Percentiles rank a stretch among this genome's conserved stretches.
These are phyloP conservation scores for Corrigiola litoralis DNA, from an alignment of 179 eudicot species.

Conservation along the genomic window DNA sequence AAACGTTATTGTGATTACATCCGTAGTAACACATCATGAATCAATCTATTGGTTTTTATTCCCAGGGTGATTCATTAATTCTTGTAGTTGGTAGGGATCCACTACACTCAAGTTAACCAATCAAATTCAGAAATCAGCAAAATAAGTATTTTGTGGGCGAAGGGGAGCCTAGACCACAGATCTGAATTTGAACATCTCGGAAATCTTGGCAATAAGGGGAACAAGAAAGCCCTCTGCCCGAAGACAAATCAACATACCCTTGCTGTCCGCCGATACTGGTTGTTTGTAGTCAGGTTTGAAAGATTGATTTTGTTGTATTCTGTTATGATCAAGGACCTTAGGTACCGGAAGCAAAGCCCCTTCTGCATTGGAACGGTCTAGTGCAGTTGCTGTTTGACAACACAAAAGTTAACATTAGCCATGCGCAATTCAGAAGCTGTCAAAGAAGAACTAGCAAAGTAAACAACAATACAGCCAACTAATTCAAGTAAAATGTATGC, in stretches of 20 bases:
- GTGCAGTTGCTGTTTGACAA: slow-evolving; percentile 67
- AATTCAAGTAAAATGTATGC: neutral
- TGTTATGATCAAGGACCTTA: slow-evolving; percentile 44
- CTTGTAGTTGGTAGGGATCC: too few relatives aligned
- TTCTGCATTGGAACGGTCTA: slow-evolving; percentile 89
- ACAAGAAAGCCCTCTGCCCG: neutral
- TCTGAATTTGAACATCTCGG: neutral
- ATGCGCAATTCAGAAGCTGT: neutral
- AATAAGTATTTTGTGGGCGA: too few relatives aligned
- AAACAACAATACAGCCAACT: neutral
- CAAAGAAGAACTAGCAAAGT: neutral
- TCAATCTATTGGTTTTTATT: too few relatives aligned
- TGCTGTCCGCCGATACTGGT: slow-evolving; percentile 24
- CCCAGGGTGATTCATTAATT: too few relatives aligned
- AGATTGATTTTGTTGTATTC: slow-evolving; percentile 28
- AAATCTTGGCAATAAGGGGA: neutral
- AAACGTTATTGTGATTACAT: too few relatives aligned
- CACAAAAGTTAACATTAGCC: slow-evolving; percentile 14
- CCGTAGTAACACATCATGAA: neutral
- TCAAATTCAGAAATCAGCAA: too few relatives aligned
- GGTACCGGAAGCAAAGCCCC: slow-evolving; percentile 80
- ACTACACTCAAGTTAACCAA: too few relatives aligned
- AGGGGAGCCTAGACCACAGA: neutral
- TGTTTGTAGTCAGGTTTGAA: slow-evolving; percentile 13
- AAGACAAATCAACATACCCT: slow-evolving; percentile 35